Evolutionary conservation across 208 protist genomes (phyloP), one percentile per base, ranked within the genome.

Genomic region (Borovskyia barvae): DNA sequence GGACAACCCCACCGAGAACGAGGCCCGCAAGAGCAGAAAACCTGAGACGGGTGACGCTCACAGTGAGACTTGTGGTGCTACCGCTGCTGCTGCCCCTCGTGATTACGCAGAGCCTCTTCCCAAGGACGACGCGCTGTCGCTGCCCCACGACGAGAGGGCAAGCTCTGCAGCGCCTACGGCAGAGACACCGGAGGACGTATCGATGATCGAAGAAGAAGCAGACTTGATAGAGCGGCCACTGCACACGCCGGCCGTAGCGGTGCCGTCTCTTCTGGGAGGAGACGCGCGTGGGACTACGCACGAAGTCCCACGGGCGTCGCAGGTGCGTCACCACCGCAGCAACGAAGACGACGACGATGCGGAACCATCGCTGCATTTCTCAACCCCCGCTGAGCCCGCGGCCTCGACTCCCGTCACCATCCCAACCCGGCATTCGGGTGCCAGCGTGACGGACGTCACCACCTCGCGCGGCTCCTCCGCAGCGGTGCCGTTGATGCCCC

Each of bases 361-460:
- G 26, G 73, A 85, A 54, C 72, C 72, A 5, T 75, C 67, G 8
- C 53, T 82, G 46, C 55, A 54, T 22, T 82, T 78, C 36, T n/a
- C n/a, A n/a, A n/a, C n/a, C n/a, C n/a, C n/a, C n/a, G n/a, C 36
- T 36, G 32, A 52, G 35, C 25, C 49, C 45, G 15, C 39, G 42
- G 35, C 39, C 42, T 8, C 49, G 28, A 22, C 42, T 47, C 2
- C 53, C 53, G 9, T n/a, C 52, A n/a, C 47, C 17, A n/a, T n/a
- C n/a, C n/a, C n/a, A n/a, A n/a, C n/a, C n/a, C n/a, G n/a, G n/a
- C n/a, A n/a, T n/a, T n/a, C n/a, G n/a, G n/a, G n/a, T n/a, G n/a
- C n/a, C n/a, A n/a, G n/a, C n/a, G n/a, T n/a, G n/a, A n/a, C n/a
- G n/a, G n/a, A n/a, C n/a, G n/a, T n/a, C n/a, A n/a, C n/a, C n/a